phyloP scores from a whole-genome alignment of 768 basidiomycete species.

The Tulasnella sp. region DNA sequence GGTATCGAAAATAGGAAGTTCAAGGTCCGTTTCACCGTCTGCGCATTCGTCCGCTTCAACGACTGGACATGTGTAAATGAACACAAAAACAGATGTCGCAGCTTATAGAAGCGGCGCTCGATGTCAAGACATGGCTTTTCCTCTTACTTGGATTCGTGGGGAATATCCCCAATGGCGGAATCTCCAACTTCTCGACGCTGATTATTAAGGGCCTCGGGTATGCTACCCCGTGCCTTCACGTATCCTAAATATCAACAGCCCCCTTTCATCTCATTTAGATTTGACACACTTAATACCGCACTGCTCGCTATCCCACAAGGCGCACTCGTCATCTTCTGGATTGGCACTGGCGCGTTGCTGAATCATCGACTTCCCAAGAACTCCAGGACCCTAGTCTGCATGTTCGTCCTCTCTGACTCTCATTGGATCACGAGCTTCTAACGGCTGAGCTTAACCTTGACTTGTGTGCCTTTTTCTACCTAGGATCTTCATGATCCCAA shows the following conservation, averaged over 20 bases:
- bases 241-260: background rate
- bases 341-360: conserved; percentile 23
- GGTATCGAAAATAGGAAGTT: conserved; percentile 25
- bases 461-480: no score
- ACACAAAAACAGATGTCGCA: conserved; percentile 24
- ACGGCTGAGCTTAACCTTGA: no score
- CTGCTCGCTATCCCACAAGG: conserved; percentile 29
- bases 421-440: no score
- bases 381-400: conserved; percentile 17
- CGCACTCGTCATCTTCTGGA: conserved; percentile 26
- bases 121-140: conserved; percentile 28
- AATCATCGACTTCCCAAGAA: conserved; percentile 25
- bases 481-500: conserved; percentile 26
- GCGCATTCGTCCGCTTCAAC: background rate
- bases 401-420: no score
- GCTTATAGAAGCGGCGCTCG: conserved; percentile 25
- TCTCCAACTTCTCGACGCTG: conserved; percentile 25
- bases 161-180: conserved; percentile 26
- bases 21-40: background rate
- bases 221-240: conserved; percentile 21
- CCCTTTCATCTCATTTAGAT: background rate
- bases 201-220: conserved; percentile 28
- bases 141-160: conserved; percentile 25
- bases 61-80: conserved; percentile 8
- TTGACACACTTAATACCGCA: conserved; percentile 24